These are phyloP conservation scores for Trematosphaeria pertusa DNA, from an alignment of 2,329 filamentous ascomycete genomes.

Conservation along the genomic window DNA sequence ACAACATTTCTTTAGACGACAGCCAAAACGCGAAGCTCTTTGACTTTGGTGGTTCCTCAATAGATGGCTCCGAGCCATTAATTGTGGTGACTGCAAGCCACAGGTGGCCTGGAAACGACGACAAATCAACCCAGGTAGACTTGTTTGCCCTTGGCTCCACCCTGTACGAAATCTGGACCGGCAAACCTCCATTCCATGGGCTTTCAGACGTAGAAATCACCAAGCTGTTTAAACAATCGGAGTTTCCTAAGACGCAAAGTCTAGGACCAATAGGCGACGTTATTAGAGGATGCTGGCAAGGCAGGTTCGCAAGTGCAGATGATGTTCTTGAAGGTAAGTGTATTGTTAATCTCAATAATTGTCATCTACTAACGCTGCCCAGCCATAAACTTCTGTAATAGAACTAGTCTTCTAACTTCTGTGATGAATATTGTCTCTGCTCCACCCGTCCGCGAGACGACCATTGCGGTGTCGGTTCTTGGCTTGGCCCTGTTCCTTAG, in stretches of 20 bases:
- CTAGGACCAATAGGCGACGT: conserved; percentile 17
- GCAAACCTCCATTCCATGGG: conserved; percentile 8
- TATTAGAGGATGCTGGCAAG: conserved; percentile 17
- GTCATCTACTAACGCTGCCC: conserved; percentile 8
- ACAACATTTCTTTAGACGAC: conserved; percentile 22
- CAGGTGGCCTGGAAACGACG: conserved; percentile 10
- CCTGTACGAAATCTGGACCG: conserved; percentile 19
- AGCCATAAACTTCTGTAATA: conserved; percentile 5
- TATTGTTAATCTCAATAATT: conserved; percentile 5
- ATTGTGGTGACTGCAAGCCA: conserved; percentile 16
- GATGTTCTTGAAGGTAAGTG: conserved; percentile 11
- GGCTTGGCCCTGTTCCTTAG: conserved; percentile 10
- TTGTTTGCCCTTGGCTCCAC: conserved; percentile 20
- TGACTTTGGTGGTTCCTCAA: conserved; percentile 20
- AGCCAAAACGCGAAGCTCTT: conserved; percentile 15
- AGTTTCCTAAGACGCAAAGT: conserved; percentile 17
- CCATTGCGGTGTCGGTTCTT: conserved; percentile 10
- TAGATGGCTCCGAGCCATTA: conserved; percentile 17
- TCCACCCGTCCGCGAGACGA: conserved; percentile 8
- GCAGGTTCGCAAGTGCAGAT: conserved; percentile 12
- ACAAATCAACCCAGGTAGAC: conserved; percentile 10
- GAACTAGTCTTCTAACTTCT: no score
- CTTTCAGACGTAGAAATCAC: conserved; percentile 11
- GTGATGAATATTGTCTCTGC: conserved; percentile 7
- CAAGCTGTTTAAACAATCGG: conserved; percentile 2